Conservation (phyloP, 192 early-diverging fungal species). For the Podila clonocystis region DNA sequence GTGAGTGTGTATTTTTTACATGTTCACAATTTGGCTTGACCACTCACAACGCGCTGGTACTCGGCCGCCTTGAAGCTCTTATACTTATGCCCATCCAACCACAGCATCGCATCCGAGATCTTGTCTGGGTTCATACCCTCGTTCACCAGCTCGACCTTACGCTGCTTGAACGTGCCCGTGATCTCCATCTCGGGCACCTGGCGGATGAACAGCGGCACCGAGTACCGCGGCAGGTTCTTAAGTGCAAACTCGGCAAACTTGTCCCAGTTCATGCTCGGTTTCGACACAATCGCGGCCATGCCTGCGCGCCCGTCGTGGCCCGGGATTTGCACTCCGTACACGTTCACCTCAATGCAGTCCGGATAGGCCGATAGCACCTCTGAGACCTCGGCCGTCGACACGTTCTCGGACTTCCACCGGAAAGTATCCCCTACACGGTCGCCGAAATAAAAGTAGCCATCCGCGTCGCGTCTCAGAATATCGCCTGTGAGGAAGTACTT, state of each 20-base stretch:
- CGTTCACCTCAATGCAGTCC: conserved; percentile 67
- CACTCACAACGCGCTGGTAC: conserved; percentile 27
- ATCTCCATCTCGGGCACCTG: conserved; percentile 57
- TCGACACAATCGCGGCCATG: conserved; percentile 70
- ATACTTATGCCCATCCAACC: conserved; percentile 57
- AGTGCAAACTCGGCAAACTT: conserved; percentile 45
- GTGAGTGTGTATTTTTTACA: too few species aligned
- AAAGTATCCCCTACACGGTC: conserved; percentile 80
- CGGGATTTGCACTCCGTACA: conserved; percentile 71
- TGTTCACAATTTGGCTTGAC: conserved; percentile 32
- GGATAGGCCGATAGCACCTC: conserved; percentile 65
- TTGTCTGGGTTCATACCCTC: conserved; percentile 55
- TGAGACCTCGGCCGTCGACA: conserved; percentile 68
- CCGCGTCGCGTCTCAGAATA: conserved; percentile 58
- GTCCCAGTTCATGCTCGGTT: conserved; percentile 43
- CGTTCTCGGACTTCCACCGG: conserved; percentile 76
- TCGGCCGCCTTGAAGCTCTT: conserved; percentile 49
- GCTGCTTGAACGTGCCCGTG: conserved; percentile 64
- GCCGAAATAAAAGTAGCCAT: conserved; percentile 70
- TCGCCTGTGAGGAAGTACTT: conserved; percentile 71
- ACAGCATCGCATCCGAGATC: conserved; percentile 53
- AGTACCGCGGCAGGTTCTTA: conserved; percentile 66
- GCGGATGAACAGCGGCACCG: conserved; percentile 72
- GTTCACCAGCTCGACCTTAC: conserved; percentile 57
- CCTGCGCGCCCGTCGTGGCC: conserved; percentile 71